phyloP scores from a whole-genome alignment of 1,284 basidiomycete species.

The Malassezia caprae region DNA sequence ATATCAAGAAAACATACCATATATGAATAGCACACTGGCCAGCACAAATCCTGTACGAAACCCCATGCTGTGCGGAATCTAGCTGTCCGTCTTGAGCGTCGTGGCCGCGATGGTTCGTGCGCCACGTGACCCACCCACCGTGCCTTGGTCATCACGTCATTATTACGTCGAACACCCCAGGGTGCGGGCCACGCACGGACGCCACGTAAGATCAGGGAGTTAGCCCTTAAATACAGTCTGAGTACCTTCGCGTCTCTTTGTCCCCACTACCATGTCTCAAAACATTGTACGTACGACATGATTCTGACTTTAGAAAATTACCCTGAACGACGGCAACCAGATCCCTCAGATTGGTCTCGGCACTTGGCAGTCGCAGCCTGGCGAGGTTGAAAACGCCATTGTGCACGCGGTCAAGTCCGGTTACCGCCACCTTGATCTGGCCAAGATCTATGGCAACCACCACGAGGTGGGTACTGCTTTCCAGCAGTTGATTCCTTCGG shows the following conservation, averaged over 20 bases:
- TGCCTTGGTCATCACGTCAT: not conserved
- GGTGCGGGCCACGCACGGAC: slow-evolving; percentile 1
- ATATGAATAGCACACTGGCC: slow-evolving; percentile 39
- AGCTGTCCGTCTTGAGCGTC: not conserved
- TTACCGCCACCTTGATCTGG: slow-evolving; percentile 43
- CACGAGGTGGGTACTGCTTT: slow-evolving; percentile 51
- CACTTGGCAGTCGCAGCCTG: slow-evolving; percentile 67
- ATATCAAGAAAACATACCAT: slow-evolving; percentile 18
- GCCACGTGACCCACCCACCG: not conserved
- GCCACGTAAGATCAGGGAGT: not conserved
- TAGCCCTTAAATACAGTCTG: not conserved
- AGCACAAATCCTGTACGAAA: slow-evolving; percentile 45
- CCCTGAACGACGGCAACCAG: slow-evolving; percentile 43
- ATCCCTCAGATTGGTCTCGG: slow-evolving; percentile 57
- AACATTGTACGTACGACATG: slow-evolving; percentile 16
- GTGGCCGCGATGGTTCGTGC: not conserved
- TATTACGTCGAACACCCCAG: not conserved
- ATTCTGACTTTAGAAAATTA: slow-evolving; percentile 17
- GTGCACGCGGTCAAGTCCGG: slow-evolving; percentile 32
- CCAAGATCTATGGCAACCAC: slow-evolving; percentile 41
- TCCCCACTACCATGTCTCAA: slow-evolving; percentile 24
- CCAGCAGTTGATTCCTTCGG: slow-evolving; percentile 47
- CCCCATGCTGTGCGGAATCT: slow-evolving; percentile 26
- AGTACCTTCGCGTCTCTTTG: not conserved
- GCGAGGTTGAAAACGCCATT: slow-evolving; percentile 63